A percentile compares a stretch with the other conserved stretches of the same genome.
Conservation (phyloP, 345 rosid species). For the Trapa incisa region DNA sequence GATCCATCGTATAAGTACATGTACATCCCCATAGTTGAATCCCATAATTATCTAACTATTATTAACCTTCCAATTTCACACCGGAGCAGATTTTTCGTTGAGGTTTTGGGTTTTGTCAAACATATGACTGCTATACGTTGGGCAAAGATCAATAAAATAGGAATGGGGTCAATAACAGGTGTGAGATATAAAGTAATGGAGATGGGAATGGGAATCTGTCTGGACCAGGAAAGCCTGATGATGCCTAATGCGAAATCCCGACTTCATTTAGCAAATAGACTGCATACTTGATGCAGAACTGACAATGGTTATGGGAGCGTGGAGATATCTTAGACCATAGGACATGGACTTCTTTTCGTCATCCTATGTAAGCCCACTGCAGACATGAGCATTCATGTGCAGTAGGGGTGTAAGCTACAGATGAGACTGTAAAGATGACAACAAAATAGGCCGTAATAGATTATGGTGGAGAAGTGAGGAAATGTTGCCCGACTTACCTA, state of each 20-base stretch:
- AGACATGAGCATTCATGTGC: not conserved
- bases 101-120: too few species aligned
- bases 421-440: not conserved
- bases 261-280: not conserved
- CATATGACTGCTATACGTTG: too few species aligned
- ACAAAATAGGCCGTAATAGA: not conserved
- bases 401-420: too few species aligned
- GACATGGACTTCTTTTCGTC: slow-evolving; percentile 28
- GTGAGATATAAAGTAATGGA: not conserved
- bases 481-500: slow-evolving; percentile 24
- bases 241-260: not conserved
- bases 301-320: not conserved
- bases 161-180: not conserved
- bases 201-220: not conserved
- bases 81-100: too few species aligned
- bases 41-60: not conserved
- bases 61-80: too few species aligned
- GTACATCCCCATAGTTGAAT: not conserved
- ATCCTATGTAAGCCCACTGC: slow-evolving; percentile 17
- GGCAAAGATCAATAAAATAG: too few species aligned
- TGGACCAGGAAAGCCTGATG: not conserved
- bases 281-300: not conserved
- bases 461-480: not conserved
- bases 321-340: not conserved
- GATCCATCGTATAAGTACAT: not conserved